phyloP scores from a whole-genome alignment of 345 rosid species.

The Bruguiera sexangula region DNA sequence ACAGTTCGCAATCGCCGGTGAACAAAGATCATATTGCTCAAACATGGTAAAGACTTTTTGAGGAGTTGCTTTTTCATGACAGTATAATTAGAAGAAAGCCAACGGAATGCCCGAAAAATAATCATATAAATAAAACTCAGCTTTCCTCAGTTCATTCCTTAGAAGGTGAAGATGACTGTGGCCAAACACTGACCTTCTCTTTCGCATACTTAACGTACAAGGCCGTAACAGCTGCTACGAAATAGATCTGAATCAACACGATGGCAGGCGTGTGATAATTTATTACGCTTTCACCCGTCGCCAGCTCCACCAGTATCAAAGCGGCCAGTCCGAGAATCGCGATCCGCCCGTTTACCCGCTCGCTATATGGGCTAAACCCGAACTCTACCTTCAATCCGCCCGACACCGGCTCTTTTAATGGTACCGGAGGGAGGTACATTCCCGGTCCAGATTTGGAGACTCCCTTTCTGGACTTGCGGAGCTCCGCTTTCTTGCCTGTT shows the following conservation, averaged over 20 bases:
- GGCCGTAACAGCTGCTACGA: conserved; percentile 63
- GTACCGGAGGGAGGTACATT: conserved; percentile 69
- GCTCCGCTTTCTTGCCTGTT: conserved; percentile 81
- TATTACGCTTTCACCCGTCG: conserved; percentile 80
- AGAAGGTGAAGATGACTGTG: conserved; percentile 27
- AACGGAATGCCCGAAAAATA: neutral
- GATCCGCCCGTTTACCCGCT: conserved; percentile 65
- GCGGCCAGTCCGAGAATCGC: conserved; percentile 71
- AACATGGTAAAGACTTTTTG: too few relatives aligned
- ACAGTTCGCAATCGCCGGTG: neutral
- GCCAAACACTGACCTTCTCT: conserved; percentile 80
- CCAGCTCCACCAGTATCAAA: conserved; percentile 78
- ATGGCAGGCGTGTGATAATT: conserved; percentile 74
- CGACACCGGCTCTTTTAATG: conserved; percentile 60
- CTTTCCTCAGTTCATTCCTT: conserved; percentile 1
- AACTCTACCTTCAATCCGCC: conserved; percentile 71
- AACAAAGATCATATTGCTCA: neutral
- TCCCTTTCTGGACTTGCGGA: conserved; percentile 63
- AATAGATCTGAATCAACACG: conserved; percentile 64
- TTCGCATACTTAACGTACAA: conserved; percentile 65
- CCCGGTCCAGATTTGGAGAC: conserved; percentile 32
- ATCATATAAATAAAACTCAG: too few relatives aligned
- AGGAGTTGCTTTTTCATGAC: too few relatives aligned
- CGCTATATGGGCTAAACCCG: conserved; percentile 75
- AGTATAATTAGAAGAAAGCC: too few relatives aligned